A percentile compares a stretch with the other conserved stretches of the same genome.
Conservation (phyloP, 2,329 filamentous ascomycete species). For the Tolypocladium ophioglossoides region DNA sequence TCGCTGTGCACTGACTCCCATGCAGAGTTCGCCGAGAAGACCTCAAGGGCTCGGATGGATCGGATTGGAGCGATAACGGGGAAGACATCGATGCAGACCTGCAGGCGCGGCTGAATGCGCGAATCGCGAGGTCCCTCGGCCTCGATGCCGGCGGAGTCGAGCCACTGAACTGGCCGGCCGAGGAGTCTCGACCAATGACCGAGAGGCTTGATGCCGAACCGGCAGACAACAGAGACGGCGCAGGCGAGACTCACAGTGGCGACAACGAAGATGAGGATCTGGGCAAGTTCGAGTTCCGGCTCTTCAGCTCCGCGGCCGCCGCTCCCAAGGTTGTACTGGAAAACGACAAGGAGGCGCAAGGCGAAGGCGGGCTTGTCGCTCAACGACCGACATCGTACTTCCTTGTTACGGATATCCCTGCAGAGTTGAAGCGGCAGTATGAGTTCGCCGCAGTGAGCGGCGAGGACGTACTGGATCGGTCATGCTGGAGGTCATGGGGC, state of each 20-base stretch:
- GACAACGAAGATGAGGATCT: conserved; percentile 18
- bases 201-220: conserved; percentile 3
- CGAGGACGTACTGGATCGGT: conserved; percentile 36
- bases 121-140: conserved; percentile 35
- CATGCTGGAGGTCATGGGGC: conserved; percentile 40
- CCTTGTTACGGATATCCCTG: conserved; percentile 27
- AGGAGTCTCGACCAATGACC: not conserved
- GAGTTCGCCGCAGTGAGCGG: conserved; percentile 37
- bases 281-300: conserved; percentile 42
- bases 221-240: not conserved
- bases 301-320: conserved; percentile 39
- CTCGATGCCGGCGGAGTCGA: conserved; percentile 17
- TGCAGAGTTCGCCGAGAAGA: conserved; percentile 45
- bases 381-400: conserved; percentile 38
- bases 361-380: conserved; percentile 23
- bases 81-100: conserved; percentile 26
- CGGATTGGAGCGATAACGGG: conserved; percentile 12
- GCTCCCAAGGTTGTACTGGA: conserved; percentile 41
- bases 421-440: conserved; percentile 27
- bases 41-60: conserved; percentile 28
- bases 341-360: conserved; percentile 25
- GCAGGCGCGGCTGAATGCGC: conserved; percentile 34
- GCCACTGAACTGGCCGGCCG: not conserved
- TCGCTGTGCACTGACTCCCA: not conserved
- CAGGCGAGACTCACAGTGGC: conserved; percentile 3